A percentile compares a stretch with the other conserved stretches of the same genome.
Conservation (phyloP, 805 yeast species). For the Tetrapisispora pingtungensis region DNA sequence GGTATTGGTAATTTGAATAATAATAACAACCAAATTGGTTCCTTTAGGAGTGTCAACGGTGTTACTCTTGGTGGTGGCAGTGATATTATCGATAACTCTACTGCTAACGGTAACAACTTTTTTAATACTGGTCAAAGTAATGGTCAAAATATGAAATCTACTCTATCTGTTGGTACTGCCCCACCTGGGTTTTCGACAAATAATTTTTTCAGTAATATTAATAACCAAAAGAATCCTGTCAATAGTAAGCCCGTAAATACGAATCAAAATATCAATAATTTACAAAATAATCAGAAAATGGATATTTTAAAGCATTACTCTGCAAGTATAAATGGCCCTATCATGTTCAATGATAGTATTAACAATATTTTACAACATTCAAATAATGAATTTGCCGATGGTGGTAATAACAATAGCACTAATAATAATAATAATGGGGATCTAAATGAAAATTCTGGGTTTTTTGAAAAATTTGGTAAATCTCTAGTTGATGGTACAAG, state of each 20-base stretch:
- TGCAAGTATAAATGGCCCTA: constrained; percentile 19
- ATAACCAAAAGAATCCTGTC: background rate
- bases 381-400: background rate
- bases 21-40: constrained; percentile 16
- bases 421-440: background rate
- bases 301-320: constrained; percentile 19
- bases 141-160: constrained; percentile 9
- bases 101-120: background rate
- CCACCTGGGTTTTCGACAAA: constrained; percentile 7
- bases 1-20: background rate
- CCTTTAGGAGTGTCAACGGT: constrained; percentile 21
- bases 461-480: constrained; percentile 29
- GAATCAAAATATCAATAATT: background rate
- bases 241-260: background rate
- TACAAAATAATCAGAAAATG: constrained; percentile 7
- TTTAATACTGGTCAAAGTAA: constrained; percentile 1
- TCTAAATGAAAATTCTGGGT: constrained; percentile 12
- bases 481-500: constrained; percentile 28
- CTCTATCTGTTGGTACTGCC: constrained; percentile 26
- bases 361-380: background rate
- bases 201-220: constrained; percentile 1
- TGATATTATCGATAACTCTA: constrained; percentile 9
- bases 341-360: constrained; percentile 4
- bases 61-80: background rate
- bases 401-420: background rate